phyloP scores from a whole-genome alignment of 2,329 filamentous ascomycete genomes.

The Neofusicoccum cordaticola region DNA sequence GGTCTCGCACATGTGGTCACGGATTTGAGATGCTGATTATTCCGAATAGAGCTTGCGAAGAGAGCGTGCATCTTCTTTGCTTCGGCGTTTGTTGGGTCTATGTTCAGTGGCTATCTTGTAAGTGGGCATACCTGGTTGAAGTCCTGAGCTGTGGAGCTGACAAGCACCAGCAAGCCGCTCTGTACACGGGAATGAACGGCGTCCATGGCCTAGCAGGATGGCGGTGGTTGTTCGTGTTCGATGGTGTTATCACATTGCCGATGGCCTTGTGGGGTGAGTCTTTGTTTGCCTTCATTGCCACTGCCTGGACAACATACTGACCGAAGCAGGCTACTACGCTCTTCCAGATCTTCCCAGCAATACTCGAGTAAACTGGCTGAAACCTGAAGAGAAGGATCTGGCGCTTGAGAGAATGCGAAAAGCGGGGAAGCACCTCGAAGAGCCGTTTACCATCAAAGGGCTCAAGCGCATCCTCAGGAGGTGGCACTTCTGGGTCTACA shows the following conservation, averaged over 20 bases:
- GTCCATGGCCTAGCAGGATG: conserved; percentile 26
- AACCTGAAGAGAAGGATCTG: conserved; percentile 28
- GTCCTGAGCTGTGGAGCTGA: not conserved
- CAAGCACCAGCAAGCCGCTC: not conserved
- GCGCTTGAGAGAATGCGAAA: conserved; percentile 27
- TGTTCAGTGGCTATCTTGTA: conserved; percentile 10
- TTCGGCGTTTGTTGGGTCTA: not conserved
- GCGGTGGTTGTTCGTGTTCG: conserved; percentile 32
- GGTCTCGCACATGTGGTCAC: not conserved
- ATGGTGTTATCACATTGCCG: conserved; percentile 30
- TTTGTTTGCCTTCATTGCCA: not conserved
- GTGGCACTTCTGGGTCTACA: conserved; percentile 13
- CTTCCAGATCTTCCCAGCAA: conserved; percentile 29
- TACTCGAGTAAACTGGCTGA: conserved; percentile 22
- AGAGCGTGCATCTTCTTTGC: conserved; percentile 7
- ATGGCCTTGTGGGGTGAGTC: conserved; percentile 29
- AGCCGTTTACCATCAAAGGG: not conserved
- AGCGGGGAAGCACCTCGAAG: conserved; percentile 1
- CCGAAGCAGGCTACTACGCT: conserved; percentile 6
- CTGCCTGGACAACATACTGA: not conserved
- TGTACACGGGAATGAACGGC: conserved; percentile 24
- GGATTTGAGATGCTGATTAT: not conserved
- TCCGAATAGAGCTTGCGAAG: not conserved
- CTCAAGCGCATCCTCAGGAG: not conserved
- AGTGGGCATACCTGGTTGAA: not conserved